Evolutionary conservation across 2,329 filamentous ascomycete species (phyloP).

Genomic region (Aureobasidium sp.): DNA sequence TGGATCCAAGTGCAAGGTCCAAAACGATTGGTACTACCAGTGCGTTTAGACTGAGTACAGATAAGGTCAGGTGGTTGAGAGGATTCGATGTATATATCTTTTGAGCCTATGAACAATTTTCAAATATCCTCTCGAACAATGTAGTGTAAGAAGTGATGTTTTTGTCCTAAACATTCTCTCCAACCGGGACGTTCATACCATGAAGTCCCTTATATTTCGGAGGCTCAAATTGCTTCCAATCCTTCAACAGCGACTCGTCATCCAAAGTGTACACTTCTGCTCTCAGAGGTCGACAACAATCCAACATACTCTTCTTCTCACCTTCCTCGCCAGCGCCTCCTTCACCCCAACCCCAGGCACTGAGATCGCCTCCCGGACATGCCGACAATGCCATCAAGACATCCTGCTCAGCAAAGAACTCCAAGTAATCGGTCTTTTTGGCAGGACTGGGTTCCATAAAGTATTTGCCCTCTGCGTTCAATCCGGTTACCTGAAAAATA

Average conservation of each 20-base stretch:
- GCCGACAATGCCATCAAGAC: conserved; percentile 58
- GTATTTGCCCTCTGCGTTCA: conserved; percentile 63
- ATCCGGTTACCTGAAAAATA: conserved; percentile 73
- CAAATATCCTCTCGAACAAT: no score
- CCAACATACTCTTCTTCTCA: conserved; percentile 58
- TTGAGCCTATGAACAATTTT: no score
- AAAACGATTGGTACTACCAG: conserved; percentile 30
- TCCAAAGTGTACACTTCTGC: conserved; percentile 61
- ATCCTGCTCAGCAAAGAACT: conserved; percentile 75
- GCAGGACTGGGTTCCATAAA: conserved; percentile 63
- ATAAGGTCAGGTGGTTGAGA: no score
- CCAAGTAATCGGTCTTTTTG: conserved; percentile 50
- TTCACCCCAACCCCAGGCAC: conserved; percentile 69
- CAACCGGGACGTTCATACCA: conserved; percentile 47
- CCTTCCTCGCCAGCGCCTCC: conserved; percentile 46
- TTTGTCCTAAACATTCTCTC: conserved; percentile 21
- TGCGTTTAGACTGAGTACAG: conserved; percentile 14
- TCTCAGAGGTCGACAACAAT: conserved; percentile 63
- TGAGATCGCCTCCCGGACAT: conserved; percentile 74
- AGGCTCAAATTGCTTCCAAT: conserved; percentile 53
- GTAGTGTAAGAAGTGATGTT: no score
- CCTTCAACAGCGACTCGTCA: conserved; percentile 40
- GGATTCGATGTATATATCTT: no score
- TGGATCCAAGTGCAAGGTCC: conserved; percentile 25
- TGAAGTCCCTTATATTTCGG: conserved; percentile 58